These are phyloP conservation scores for Lanmaoa pseudosensibilis DNA, from an alignment of 768 basidiomycete species.

Conservation along the genomic window DNA sequence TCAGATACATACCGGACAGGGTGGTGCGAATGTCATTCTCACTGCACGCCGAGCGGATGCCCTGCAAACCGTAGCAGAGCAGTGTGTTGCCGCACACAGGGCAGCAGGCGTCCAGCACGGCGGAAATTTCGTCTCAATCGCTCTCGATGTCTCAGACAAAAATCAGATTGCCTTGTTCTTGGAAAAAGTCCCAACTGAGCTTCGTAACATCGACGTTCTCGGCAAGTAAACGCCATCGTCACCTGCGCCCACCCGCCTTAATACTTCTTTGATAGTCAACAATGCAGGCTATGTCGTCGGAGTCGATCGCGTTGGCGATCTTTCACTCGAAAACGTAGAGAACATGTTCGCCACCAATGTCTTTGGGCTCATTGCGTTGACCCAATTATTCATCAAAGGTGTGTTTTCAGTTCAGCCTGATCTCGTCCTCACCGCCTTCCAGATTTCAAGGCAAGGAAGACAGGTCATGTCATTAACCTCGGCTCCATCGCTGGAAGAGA, in stretches of 20 bases:
- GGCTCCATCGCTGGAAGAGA: conserved; percentile 91
- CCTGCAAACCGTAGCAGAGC: conserved; percentile 66
- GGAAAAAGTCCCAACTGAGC: conserved; percentile 67
- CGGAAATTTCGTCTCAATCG: conserved; percentile 72
- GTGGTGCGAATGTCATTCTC: conserved; percentile 85
- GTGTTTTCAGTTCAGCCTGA: not conserved
- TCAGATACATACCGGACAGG: conserved; percentile 41
- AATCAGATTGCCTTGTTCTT: conserved; percentile 66
- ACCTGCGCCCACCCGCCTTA: not conserved
- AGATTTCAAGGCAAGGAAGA: conserved; percentile 78
- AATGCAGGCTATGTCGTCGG: conserved; percentile 93
- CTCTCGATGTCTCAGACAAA: conserved; percentile 80
- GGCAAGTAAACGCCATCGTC: conserved; percentile 45
- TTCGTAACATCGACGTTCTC: conserved; percentile 78
- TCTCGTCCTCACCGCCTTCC: conserved; percentile 12
- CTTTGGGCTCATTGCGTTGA: conserved; percentile 79
- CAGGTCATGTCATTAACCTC: conserved; percentile 91
- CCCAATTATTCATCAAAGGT: conserved; percentile 71
- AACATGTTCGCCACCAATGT: conserved; percentile 83
- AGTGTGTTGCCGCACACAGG: conserved; percentile 68
- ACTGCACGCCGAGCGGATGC: conserved; percentile 76
- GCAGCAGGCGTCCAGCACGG: conserved; percentile 70
- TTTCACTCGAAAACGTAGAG: conserved; percentile 75
- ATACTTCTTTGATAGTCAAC: conserved; percentile 44
- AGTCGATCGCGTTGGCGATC: conserved; percentile 80